Conservation (phyloP, 345 rosid genomes). For the Linum lewisii region DNA sequence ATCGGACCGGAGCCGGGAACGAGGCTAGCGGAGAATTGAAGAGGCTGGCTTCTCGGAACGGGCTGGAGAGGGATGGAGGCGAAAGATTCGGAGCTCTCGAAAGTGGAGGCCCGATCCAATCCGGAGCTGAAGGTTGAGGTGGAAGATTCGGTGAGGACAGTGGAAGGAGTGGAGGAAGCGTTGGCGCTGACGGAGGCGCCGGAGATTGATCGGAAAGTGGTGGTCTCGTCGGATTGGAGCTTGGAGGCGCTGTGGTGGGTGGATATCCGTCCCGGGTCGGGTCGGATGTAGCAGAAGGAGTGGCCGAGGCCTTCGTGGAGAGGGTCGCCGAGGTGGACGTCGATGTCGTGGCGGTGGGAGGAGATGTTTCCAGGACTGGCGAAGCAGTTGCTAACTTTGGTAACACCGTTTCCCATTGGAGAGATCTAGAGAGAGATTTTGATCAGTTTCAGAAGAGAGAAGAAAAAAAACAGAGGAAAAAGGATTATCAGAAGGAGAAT, state of each 20-base stretch:
- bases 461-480: neutral
- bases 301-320: constrained; percentile 7
- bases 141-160: neutral
- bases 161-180: constrained; percentile 6
- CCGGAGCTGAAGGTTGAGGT: neutral
- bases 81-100: constrained; percentile 6
- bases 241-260: neutral
- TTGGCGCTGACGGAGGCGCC: constrained; percentile 11
- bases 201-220: constrained; percentile 6
- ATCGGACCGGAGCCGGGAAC: neutral
- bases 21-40: no score
- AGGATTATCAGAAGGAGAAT: neutral
- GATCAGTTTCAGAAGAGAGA: neutral
- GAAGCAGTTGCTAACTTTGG: constrained; percentile 7
- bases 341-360: constrained; percentile 8
- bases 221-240: constrained; percentile 1
- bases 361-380: neutral
- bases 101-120: constrained; percentile 4
- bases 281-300: constrained; percentile 11
- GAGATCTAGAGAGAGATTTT: neutral
- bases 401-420: constrained; percentile 9
- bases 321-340: constrained; percentile 4
- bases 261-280: constrained; percentile 1
- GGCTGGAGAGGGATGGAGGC: constrained; percentile 10
- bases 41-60: neutral